Conservation (phyloP, 164 flowering plant genomes). For the Warburgia ugandensis region DNA sequence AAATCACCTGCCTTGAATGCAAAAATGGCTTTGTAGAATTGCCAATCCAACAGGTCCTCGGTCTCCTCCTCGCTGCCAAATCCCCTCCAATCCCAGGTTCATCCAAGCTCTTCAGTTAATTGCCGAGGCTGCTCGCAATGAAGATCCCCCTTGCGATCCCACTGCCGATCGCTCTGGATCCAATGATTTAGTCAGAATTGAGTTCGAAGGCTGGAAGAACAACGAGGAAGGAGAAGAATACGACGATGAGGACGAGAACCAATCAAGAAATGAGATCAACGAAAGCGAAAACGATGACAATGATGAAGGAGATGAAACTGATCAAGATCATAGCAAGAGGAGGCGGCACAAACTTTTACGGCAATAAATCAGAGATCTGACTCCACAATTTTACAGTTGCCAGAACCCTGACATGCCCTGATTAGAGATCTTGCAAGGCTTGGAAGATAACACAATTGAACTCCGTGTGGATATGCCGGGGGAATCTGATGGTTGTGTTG, state of each 20-base stretch:
- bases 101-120: slow-evolving; percentile 50
- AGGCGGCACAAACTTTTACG: slow-evolving; percentile 46
- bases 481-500: slow-evolving; percentile 40
- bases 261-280: slow-evolving; percentile 8
- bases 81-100: slow-evolving; percentile 41
- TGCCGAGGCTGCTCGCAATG: slow-evolving; percentile 46
- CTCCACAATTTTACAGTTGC: slow-evolving; percentile 32
- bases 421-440: slow-evolving; percentile 67
- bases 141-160: slow-evolving; percentile 23
- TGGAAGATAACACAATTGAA: slow-evolving; percentile 66
- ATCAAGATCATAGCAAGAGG: slow-evolving; percentile 23
- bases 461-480: slow-evolving; percentile 49
- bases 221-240: slow-evolving; percentile 25
- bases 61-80: slow-evolving; percentile 19
- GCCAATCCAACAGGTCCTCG: too few relatives aligned
- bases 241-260: slow-evolving; percentile 12
- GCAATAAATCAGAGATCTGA: slow-evolving; percentile 47
- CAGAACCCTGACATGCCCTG: slow-evolving; percentile 54
- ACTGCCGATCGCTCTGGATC: slow-evolving; percentile 16
- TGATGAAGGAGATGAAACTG: slow-evolving; percentile 5
- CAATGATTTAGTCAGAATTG: slow-evolving; percentile 57
- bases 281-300: background rate
- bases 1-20: slow-evolving; percentile 60
- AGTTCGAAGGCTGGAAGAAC: slow-evolving; percentile 54
- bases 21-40: slow-evolving; percentile 31